These are phyloP conservation scores for Arthroderma sp. DNA, from an alignment of 2,329 filamentous ascomycete species.

Conservation along the genomic window DNA sequence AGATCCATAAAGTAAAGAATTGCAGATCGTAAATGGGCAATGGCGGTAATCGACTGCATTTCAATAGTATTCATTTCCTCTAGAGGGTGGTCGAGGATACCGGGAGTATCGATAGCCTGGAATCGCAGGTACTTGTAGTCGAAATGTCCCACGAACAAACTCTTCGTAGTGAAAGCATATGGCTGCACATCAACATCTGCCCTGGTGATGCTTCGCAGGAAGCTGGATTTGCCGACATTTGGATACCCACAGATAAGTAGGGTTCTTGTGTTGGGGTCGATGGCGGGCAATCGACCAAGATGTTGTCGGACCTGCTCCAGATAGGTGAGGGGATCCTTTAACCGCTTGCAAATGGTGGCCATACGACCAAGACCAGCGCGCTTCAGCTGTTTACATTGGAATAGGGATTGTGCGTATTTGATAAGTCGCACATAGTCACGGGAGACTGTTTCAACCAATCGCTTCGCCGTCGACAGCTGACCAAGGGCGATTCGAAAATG, in stretches of 20 bases:
- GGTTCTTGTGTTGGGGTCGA: conserved; percentile 93
- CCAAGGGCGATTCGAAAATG: conserved; percentile 95
- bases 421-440: conserved; percentile 91
- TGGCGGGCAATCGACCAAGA: conserved; percentile 90
- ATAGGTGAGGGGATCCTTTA: conserved; percentile 91
- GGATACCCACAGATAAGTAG: conserved; percentile 95
- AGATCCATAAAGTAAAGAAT: conserved; percentile 98
- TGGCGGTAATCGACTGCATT: conserved; percentile 96
- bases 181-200: conserved; percentile 96
- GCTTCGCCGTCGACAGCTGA: conserved; percentile 89
- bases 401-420: conserved; percentile 93
- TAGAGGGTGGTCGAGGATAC: conserved; percentile 90
- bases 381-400: conserved; percentile 99
- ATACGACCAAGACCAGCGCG: conserved; percentile 89
- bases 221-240: conserved; percentile 94
- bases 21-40: conserved; percentile 87
- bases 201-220: conserved; percentile 79
- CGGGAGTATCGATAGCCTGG: conserved; percentile 94
- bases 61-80: conserved; percentile 99
- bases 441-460: conserved; percentile 88
- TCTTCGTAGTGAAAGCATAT: conserved; percentile 97
- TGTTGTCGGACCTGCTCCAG: conserved; percentile 95
- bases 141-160: conserved; percentile 92
- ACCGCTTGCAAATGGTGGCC: conserved; percentile 88
- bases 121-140: conserved; percentile 89